Conservation (phyloP, 768 basidiomycete species). For the Pulveroboletus frians region DNA sequence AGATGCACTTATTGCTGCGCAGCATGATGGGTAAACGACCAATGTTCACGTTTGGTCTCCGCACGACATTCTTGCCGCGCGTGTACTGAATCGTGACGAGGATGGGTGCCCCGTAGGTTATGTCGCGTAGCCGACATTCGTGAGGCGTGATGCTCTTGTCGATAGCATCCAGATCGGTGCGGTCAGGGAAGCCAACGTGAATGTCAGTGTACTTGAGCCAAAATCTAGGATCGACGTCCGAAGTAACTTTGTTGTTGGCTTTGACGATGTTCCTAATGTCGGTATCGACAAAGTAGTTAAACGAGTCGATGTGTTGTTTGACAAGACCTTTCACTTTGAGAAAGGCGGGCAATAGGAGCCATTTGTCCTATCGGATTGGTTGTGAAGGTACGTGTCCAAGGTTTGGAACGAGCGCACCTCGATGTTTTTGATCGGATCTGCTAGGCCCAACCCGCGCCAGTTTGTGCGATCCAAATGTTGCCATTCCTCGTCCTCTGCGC, state of each 20-base stretch:
- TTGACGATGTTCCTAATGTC: conserved; percentile 96
- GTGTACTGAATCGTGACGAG: conserved; percentile 94
- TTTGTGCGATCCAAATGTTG: conserved; percentile 48
- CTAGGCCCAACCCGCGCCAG: conserved; percentile 76
- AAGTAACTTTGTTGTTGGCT: conserved; percentile 89
- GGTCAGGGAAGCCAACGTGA: conserved; percentile 85
- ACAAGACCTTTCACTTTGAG: conserved; percentile 97
- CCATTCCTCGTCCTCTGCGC: conserved; percentile 47
- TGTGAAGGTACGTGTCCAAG: conserved; percentile 2
- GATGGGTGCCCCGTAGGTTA: conserved; percentile 90
- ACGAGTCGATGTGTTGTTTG: conserved; percentile 98
- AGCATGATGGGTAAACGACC: conserved; percentile 96
- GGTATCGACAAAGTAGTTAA: conserved; percentile 97
- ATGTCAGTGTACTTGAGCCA: conserved; percentile 98
- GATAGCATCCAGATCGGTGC: conserved; percentile 74
- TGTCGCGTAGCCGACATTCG: conserved; percentile 94
- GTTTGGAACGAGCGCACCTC: conserved; percentile 54
- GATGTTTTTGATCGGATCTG: conserved; percentile 85
- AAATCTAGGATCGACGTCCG: conserved; percentile 94
- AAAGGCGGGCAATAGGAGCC: conserved; percentile 94
- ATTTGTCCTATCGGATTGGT: conserved; percentile 74
- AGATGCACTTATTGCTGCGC: conserved; percentile 88
- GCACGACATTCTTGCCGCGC: conserved; percentile 83
- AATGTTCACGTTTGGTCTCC: conserved; percentile 76
- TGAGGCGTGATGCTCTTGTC: conserved; percentile 89